phyloP scores from a whole-genome alignment of 2,329 filamentous ascomycete species.

The Cytospora mali region DNA sequence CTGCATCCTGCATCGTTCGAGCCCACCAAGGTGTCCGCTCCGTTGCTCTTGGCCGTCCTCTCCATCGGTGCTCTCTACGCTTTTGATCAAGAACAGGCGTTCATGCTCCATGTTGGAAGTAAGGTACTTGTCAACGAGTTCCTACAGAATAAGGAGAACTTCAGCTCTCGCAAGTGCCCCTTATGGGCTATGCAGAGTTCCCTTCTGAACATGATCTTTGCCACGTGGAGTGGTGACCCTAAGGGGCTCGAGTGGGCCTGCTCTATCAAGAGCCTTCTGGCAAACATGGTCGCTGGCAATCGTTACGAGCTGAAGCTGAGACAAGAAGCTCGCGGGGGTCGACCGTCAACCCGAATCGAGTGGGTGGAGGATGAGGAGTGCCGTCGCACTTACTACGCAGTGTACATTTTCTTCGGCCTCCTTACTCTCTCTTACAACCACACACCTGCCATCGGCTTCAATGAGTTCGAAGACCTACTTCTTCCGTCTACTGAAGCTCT shows the following conservation, averaged over 20 bases:
- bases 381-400: slow-evolving; percentile 94
- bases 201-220: slow-evolving; percentile 97
- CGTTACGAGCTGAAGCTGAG: slow-evolving; percentile 94
- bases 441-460: slow-evolving; percentile 96
- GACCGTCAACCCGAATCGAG: slow-evolving; percentile 76
- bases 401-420: slow-evolving; percentile 98
- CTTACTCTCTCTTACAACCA: slow-evolving; percentile 96
- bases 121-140: slow-evolving; percentile 98
- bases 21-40: slow-evolving; percentile 76
- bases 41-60: slow-evolving; percentile 83
- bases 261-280: slow-evolving; percentile 96
- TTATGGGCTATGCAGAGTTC: slow-evolving; percentile 98
- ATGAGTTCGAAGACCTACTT: slow-evolving; percentile 92
- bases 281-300: slow-evolving; percentile 98
- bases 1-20: slow-evolving; percentile 90
- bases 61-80: slow-evolving; percentile 96
- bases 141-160: slow-evolving; percentile 96
- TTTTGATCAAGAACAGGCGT: slow-evolving; percentile 95
- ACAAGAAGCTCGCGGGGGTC: slow-evolving; percentile 79
- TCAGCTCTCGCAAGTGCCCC: slow-evolving; percentile 95
- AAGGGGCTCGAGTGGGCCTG: slow-evolving; percentile 98
- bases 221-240: slow-evolving; percentile 97
- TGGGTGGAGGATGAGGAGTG: slow-evolving; percentile 98
- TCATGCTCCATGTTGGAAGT: slow-evolving; percentile 95
- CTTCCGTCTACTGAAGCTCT: slow-evolving; percentile 91